Evolutionary conservation across 495 filamentous ascomycete genomes (phyloP), one percentile per base, ranked within the genome.

Genomic region (Chlorociboria aeruginascens): DNA sequence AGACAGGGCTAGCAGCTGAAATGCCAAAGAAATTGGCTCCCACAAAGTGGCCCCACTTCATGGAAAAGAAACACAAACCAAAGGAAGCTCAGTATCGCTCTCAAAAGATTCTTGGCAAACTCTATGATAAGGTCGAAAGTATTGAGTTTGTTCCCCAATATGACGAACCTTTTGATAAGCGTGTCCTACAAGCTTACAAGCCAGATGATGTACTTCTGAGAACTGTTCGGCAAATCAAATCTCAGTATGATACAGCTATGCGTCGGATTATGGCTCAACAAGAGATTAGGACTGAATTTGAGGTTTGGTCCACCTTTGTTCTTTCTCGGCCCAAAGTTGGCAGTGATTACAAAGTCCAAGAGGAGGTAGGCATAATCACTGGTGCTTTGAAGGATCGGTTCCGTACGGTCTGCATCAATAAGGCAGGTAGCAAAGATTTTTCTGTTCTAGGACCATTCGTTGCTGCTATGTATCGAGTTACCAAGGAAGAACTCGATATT

Each of bases 211-310:
- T 67, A 0, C 55, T 78, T 7, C 66, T 89, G 31, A 64, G 73
- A 32, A 67, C 66, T 45, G 83, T 81, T 3, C 68, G 66, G n/a
- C 62, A 69, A 7, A 62, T 94, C 36, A 99, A 97, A 57, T 58
- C 50, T 0, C 67, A 81, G 31, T 95, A 96, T 47, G 92, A 99
- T 60, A 69, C 69, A 17, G 76, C 77, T 0, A 74, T 97, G 58
- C 77, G 74, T 8, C 76, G 87, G 12, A 73, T 95, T 32, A 86
- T 95, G 83, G 81, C 82, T 0, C 87, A 95, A 55, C 79, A 88
- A 52, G 86, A 82, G 31, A 86, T 97, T 43, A 66, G 66, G 11
- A 95, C 85, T 10, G 92, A 99, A 57, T 96, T 95, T 44, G 93
- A 99, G 62, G 72, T 90, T 2, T 95, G 79, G 78, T 82, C 88